Evolutionary conservation across 2,329 filamentous ascomycete genomes (phyloP), one percentile per base, ranked within the genome.

Genomic region (Verruconis gallopava): DNA sequence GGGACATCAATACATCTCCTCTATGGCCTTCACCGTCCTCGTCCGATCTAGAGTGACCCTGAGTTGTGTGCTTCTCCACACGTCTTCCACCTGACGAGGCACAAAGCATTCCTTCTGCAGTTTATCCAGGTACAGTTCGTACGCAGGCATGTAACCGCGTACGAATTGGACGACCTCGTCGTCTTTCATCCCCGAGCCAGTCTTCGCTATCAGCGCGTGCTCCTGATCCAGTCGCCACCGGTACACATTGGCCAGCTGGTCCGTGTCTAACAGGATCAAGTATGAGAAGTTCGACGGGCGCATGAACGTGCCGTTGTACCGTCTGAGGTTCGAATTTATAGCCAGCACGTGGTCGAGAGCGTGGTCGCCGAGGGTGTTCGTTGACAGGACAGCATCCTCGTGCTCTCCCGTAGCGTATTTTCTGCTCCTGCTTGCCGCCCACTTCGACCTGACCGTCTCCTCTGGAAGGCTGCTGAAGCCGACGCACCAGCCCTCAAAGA

Each of bases 401-500:
- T 5, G 14, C 14, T 43, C 11, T 5, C 14, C 20, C 19, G n/a
- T 14, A 6, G 32, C 14, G 12, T 22, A 9, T 42, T 5, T 18
- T 12, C 32, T 18, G n/a, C n/a, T n/a, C n/a, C n/a, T n/a, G n/a
- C 22, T 36, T 11, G 13, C 50, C 38, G 65, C 61, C 58, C 73
- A 74, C 46, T 69, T 72, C 54, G 67, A 64, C 50, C 68, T 68
- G 3, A 76, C 57, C 20, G 69, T 67, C 3, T 74, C 57, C 4
- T 71, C 66, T n/a, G 63, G 51, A 11, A 88, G 59, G 0, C 80
- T 60, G 4, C 78, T 75, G 62, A 94, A 94, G 2, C 85, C 88
- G 11, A 93, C 77, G 58, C 81, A 91, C 88, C 86, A 94, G 14
- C 88, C 86, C 59, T 95, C 86, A 48, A 94, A 78, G 40, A 94